These are phyloP conservation scores for Botrytis deweyae DNA, from an alignment of 2,329 filamentous ascomycete species.

Conservation along the genomic window DNA sequence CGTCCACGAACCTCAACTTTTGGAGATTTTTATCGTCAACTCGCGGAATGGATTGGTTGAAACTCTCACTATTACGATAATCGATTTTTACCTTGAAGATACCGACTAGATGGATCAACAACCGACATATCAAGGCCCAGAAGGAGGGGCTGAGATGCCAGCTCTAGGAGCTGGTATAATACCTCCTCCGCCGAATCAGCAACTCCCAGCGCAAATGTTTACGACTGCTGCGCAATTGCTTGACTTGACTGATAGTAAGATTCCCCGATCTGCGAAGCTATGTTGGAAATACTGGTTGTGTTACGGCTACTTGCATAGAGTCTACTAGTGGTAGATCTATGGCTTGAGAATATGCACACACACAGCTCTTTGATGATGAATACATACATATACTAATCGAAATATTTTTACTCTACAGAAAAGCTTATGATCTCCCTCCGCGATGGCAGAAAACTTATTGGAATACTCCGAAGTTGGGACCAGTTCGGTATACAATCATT, in stretches of 20 bases:
- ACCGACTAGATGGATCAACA: conserved; percentile 51
- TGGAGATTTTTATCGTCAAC: neutral
- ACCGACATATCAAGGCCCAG: conserved; percentile 46
- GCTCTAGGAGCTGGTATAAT: conserved; percentile 28
- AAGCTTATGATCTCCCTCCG: conserved; percentile 90
- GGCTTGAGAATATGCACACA: neutral
- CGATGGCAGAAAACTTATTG: conserved; percentile 91
- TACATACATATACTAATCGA: conserved; percentile 1
- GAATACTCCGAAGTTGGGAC: conserved; percentile 92
- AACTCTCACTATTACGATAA: conserved; percentile 26
- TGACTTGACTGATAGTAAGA: conserved; percentile 94
- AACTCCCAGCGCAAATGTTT: conserved; percentile 94
- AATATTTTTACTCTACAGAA: conserved; percentile 55
- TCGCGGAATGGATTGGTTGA: conserved; percentile 34
- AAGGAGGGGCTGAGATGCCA: conserved; percentile 26
- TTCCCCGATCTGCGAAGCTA: conserved; percentile 21
- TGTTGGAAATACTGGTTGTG: neutral
- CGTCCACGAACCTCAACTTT: conserved; percentile 15
- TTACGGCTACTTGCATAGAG: conserved; percentile 4
- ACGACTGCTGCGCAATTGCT: conserved; percentile 94
- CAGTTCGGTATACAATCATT: conserved; percentile 76
- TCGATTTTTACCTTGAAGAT: conserved; percentile 30
- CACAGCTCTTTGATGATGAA: neutral
- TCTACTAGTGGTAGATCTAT: neutral
- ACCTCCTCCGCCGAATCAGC: conserved; percentile 46